A percentile compares a stretch with the other conserved stretches of the same genome.
Conservation (phyloP, 2,329 filamentous ascomycete genomes). For the Sporothrix globosa region DNA sequence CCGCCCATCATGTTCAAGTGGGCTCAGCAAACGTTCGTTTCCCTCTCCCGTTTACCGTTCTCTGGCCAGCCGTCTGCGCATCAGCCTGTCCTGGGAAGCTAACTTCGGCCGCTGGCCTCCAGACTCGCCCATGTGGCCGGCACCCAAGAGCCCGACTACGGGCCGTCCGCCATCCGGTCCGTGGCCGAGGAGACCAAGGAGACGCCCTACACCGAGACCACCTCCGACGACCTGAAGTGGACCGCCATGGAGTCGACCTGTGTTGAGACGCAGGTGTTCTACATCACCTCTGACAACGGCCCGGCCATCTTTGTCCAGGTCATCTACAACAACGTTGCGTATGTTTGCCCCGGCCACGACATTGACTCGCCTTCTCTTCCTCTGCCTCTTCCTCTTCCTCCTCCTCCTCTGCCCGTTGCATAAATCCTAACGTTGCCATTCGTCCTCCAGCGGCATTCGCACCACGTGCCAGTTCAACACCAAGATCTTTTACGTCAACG, state of each 20-base stretch:
- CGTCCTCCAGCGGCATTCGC: conserved; percentile 70
- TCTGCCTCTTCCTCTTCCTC: not conserved
- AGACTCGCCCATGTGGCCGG: conserved; percentile 81
- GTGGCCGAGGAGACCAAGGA: conserved; percentile 79
- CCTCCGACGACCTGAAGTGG: conserved; percentile 82
- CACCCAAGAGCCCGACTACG: conserved; percentile 95
- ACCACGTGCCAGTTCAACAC: conserved; percentile 92
- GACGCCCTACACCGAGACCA: conserved; percentile 78
- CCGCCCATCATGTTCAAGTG: conserved; percentile 78
- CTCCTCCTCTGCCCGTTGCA: not conserved
- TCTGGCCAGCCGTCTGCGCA: no score
- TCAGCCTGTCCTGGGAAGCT: conserved; percentile 2
- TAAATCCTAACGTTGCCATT: not conserved
- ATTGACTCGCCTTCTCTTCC: not conserved
- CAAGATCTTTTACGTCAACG: conserved; percentile 81
- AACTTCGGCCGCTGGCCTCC: not conserved
- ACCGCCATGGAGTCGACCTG: conserved; percentile 76
- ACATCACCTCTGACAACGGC: conserved; percentile 79
- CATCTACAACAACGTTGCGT: conserved; percentile 98
- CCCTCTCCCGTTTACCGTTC: not conserved
- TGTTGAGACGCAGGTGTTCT: conserved; percentile 95
- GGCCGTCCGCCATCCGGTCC: conserved; percentile 81
- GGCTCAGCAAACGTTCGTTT: conserved; percentile 82
- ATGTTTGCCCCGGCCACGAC: conserved; percentile 46
- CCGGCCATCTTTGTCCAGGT: conserved; percentile 80